phyloP scores from a whole-genome alignment of 2,329 filamentous ascomycete genomes.

The Colletotrichum camelliae region DNA sequence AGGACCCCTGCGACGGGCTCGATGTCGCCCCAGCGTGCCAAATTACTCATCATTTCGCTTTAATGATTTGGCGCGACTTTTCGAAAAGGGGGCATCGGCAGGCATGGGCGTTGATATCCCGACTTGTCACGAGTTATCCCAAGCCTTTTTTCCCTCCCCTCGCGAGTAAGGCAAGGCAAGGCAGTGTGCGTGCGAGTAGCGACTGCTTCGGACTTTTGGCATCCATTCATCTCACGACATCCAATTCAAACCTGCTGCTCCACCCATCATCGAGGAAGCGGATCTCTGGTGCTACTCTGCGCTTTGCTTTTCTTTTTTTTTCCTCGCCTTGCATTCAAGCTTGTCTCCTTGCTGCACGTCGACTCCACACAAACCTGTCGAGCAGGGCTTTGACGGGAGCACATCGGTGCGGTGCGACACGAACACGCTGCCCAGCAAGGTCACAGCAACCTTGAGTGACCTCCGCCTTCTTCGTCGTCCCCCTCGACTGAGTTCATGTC shows the following conservation, averaged over 20 bases:
- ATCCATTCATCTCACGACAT: neutral
- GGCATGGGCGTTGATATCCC: neutral
- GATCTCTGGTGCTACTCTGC: neutral
- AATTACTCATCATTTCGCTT: constrained; percentile 15
- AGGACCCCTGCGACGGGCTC: neutral
- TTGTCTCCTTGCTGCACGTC: neutral
- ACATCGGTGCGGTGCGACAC: neutral
- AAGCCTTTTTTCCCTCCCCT: neutral
- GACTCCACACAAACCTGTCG: neutral
- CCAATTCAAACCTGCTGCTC: neutral
- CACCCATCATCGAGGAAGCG: neutral
- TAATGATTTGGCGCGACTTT: constrained; percentile 1
- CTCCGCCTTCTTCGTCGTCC: neutral
- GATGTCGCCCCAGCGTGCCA: neutral
- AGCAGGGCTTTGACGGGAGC: neutral
- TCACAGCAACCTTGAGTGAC: neutral
- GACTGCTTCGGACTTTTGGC: neutral
- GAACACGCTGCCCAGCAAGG: neutral
- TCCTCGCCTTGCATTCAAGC: neutral
- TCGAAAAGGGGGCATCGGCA: neutral
- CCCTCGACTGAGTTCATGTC: neutral
- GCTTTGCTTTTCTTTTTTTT: neutral
- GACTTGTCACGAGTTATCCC: neutral
- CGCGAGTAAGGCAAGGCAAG: neutral
- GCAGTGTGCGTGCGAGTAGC: neutral